Evolutionary conservation across 495 filamentous ascomycete species (phyloP).

Genomic region (Penicillium simplicissimum): DNA sequence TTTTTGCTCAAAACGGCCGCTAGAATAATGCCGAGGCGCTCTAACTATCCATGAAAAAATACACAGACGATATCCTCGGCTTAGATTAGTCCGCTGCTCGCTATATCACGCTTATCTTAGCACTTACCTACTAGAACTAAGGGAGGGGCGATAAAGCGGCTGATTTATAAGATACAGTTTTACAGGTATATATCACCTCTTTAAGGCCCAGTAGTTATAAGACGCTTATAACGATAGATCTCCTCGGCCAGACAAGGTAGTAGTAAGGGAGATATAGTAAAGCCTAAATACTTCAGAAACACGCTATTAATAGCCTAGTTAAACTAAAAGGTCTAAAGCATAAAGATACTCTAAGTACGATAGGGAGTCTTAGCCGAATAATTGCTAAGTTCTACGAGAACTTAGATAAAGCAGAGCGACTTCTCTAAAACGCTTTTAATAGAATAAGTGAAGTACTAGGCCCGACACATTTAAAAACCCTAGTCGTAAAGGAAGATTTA

Average conservation of each 20-base stretch:
- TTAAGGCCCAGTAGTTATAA: neutral
- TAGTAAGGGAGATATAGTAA: slow-evolving; percentile 30
- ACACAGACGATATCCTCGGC: neutral
- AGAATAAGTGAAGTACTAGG: slow-evolving; percentile 35
- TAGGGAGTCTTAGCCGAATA: slow-evolving; percentile 24
- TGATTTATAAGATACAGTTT: neutral
- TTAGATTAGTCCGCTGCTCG: neutral
- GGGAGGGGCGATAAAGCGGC: neutral
- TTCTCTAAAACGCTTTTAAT: slow-evolving; percentile 26
- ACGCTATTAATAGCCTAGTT: slow-evolving; percentile 23
- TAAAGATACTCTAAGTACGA: slow-evolving; percentile 29
- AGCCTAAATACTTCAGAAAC: slow-evolving; percentile 27
- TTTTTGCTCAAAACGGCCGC: slow-evolving; percentile 33
- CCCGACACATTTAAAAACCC: slow-evolving; percentile 29
- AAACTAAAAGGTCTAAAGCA: slow-evolving; percentile 22
- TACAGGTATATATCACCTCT: neutral
- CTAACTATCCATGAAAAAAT: slow-evolving; percentile 24
- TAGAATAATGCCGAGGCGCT: slow-evolving; percentile 30
- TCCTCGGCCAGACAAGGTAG: slow-evolving; percentile 1
- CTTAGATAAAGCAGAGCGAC: slow-evolving; percentile 16
- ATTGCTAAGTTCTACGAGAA: slow-evolving; percentile 23
- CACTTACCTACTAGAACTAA: neutral
- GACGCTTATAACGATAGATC: slow-evolving; percentile 1
- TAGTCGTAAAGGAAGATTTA: slow-evolving; percentile 31
- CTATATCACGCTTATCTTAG: neutral